Conservation (phyloP, 139 green algal genomes). For the Parachlorella kessleri region DNA sequence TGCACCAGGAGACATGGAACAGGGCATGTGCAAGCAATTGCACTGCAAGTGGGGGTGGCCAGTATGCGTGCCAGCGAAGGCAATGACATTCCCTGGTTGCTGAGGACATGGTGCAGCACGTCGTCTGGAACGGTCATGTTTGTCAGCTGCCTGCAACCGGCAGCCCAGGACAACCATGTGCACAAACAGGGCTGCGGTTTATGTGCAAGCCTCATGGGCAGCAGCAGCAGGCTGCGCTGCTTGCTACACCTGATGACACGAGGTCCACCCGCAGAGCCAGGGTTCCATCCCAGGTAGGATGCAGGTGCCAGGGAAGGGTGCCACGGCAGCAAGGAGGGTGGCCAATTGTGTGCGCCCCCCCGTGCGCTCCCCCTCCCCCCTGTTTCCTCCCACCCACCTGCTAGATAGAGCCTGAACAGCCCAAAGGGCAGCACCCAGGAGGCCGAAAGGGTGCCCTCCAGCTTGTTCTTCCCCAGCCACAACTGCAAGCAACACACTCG, state of each 20-base stretch:
- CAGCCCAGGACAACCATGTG: not conserved
- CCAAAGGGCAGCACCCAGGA: not conserved
- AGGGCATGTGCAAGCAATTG: not conserved
- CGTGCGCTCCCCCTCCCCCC: not conserved
- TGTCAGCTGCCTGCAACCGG: no score
- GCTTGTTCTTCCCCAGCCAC: not conserved
- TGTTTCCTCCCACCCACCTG: not conserved
- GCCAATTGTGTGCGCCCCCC: no score
- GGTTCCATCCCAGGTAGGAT: not conserved
- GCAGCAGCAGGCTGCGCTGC: not conserved
- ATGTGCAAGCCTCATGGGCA: no score
- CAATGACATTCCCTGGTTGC: no score
- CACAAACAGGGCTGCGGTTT: no score
- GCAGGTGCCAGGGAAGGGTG: not conserved
- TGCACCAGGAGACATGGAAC: not conserved
- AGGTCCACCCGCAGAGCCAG: not conserved
- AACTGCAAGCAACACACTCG: not conserved
- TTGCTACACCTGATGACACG: not conserved
- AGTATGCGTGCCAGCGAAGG: no score
- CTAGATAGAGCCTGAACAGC: not conserved
- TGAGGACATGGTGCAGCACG: not conserved
- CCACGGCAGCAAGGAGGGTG: not conserved
- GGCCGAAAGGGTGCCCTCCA: not conserved
- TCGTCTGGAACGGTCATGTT: no score
- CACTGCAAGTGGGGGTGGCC: not conserved